Base-by-base conservation (phyloP, 495 filamentous ascomycete genomes). In the Rhypophila decipiens region DNA sequence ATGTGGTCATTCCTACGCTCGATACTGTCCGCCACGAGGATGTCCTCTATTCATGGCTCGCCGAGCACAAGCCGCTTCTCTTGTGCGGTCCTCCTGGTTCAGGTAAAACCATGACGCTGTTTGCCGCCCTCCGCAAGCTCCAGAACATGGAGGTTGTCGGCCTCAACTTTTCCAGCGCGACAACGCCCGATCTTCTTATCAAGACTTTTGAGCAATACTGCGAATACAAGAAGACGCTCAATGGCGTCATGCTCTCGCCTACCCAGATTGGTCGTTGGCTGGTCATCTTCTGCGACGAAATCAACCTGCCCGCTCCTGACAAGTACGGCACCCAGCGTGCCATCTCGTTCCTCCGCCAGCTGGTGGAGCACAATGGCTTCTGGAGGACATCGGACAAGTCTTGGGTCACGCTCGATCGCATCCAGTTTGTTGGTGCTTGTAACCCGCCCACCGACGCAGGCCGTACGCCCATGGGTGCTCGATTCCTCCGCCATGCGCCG, bases 121-220 rank as follows among this genome's bases (percentile, higher is more conserved):
- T 99, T 68, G 95, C 90, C 60, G 94, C 93, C 21, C 78, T 99
- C 42, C 79, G 94, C 42, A 97, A 97, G 65, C 73, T 97, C 33
- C 91, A 91, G 17, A 95, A 95, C 63, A 95, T 99, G 90, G 94
- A 99, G 67, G 87, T 95, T 44, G 94, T 97, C 44, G 93, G 93
- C 37, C 86, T 99, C 65, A 99, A 99, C 64, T 99, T 99, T 67
- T 99, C 93, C 13, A 96, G 93, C 55, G 94, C 93, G 2, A 99
- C 93, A 1, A 97, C 94, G 2, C 94, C 93, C 13, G 94, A 96
- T 67, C 80, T 99, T 20, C 78, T 99, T 51, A 87, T 99, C 69
- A 97, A 97, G 75, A 97, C 94, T 0, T 96, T 99, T 51, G 93
- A 97, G 69, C 93, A 99, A 64, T 96, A 99, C 62, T 99, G 93